phyloP scores from a whole-genome alignment of 2,329 filamentous ascomycete species.

The Orbilia ellipsospora region DNA sequence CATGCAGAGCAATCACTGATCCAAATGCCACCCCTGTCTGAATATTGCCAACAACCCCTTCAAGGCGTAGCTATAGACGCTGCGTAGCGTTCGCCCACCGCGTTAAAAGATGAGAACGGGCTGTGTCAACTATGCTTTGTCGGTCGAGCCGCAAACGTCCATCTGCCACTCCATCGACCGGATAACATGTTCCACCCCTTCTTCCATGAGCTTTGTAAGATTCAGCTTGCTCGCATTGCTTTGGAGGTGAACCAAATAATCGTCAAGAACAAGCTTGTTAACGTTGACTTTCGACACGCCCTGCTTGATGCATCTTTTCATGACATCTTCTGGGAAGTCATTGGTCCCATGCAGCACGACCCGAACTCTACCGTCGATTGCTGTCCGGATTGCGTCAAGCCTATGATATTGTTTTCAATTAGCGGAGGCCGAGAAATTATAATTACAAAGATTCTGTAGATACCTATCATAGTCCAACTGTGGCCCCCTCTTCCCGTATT shows the following conservation, averaged over 20 bases:
- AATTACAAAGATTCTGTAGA: neutral
- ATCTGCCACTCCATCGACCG: constrained; percentile 66
- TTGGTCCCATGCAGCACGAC: constrained; percentile 71
- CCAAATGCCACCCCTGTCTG: constrained; percentile 1
- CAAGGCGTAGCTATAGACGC: neutral
- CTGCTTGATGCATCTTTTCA: constrained; percentile 66
- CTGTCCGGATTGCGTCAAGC: constrained; percentile 63
- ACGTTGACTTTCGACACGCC: constrained; percentile 71
- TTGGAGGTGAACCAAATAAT: constrained; percentile 64
- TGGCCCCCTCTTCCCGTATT: constrained; percentile 75
- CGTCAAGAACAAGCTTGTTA: constrained; percentile 68
- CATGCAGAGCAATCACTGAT: constrained; percentile 26
- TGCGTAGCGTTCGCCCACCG: neutral
- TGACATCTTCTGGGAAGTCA: constrained; percentile 67
- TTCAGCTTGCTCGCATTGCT: constrained; percentile 62
- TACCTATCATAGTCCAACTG: constrained; percentile 71
- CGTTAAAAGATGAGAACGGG: neutral
- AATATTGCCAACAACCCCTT: constrained; percentile 27
- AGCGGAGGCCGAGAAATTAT: neutral
- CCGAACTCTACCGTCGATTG: constrained; percentile 63
- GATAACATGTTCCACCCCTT: constrained; percentile 62
- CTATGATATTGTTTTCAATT: constrained; percentile 37
- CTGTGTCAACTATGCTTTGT: constrained; percentile 61
- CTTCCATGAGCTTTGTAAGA: constrained; percentile 65
- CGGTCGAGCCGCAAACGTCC: constrained; percentile 65